Conservation (phyloP, 2,329 filamentous ascomycete genomes). For the Trichoderma sp. region DNA sequence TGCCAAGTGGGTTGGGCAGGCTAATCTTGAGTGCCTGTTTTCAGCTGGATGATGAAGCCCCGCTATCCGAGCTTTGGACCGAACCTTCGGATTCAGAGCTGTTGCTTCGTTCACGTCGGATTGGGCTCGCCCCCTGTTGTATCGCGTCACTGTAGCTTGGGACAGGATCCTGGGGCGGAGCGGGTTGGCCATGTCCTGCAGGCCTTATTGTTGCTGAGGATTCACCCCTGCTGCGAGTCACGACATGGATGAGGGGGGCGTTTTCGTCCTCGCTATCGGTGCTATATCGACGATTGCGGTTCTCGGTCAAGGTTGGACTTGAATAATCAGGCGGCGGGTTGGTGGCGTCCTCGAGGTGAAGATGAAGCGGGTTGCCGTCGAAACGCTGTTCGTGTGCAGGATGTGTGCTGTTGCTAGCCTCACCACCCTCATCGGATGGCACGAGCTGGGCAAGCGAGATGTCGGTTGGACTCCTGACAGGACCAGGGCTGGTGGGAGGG, state of each 20-base stretch:
- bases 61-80: constrained; percentile 7
- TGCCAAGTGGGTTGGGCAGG: neutral
- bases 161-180: constrained; percentile 50
- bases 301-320: constrained; percentile 55
- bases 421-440: constrained; percentile 67
- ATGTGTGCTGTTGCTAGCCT: constrained; percentile 39
- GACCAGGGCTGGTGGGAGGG: constrained; percentile 80
- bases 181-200: constrained; percentile 23
- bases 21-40: neutral
- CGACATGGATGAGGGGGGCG: constrained; percentile 49
- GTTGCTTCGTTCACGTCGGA: constrained; percentile 24
- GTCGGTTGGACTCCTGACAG: constrained; percentile 86
- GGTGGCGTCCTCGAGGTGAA: constrained; percentile 51
- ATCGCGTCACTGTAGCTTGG: constrained; percentile 80
- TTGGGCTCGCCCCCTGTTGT: constrained; percentile 42
- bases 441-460: constrained; percentile 89
- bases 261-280: constrained; percentile 54
- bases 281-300: constrained; percentile 54
- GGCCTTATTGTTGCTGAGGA: constrained; percentile 43
- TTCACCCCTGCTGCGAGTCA: constrained; percentile 49
- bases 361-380: constrained; percentile 38
- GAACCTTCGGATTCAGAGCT: constrained; percentile 26
- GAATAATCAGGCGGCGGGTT: constrained; percentile 70
- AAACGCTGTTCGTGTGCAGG: constrained; percentile 27
- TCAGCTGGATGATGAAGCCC: constrained; percentile 10